Evolutionary conservation across 2,329 filamentous ascomycete genomes (phyloP), one percentile per base, ranked within the genome.

Genomic region (Pseudonectria buxi): DNA sequence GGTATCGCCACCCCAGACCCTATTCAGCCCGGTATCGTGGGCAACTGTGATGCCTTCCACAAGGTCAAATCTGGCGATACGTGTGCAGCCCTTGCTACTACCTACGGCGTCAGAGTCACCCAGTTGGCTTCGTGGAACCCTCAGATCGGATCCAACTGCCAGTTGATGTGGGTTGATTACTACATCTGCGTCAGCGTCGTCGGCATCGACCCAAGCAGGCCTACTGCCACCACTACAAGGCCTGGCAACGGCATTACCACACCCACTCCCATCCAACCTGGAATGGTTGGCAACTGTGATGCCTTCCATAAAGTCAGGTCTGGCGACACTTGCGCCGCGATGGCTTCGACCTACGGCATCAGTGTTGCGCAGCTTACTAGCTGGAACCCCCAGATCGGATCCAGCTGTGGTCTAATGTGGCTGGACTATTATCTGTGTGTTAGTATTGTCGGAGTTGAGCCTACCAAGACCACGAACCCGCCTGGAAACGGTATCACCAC

Each of bases 211-310:
- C 18, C 18, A 22, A 22, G 18, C 18, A 5, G 9, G 18, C 18
- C 18, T 22, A 5, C 18, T 22, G 30, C 14, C 26, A 38, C 25
- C 4, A 29, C 36, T 4, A 37, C 30, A 1, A 24, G 15, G 7
- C 26, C 39, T 4, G 30, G 15, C 2, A 41, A 36, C 12, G 47
- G 44, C 1, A 42, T 55, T 24, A 24, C 42, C 1, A 58, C 53
- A 5, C 55, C 57, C 1, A 45, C 46, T 7, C 54, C 58, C 3
- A 53, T 41, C 7, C 55, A 58, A 33, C 34, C 46, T 2, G 50
- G 47, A 26, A 56, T 61, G 47, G 45, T 48, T 6, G 34, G 33
- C 7, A 55, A 54, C 36, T 59, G 57, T 16, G 45, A 56, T 10
- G 51, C 41, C 26, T 60, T 58, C 31, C 41, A 57, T 32, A 30